Base-by-base conservation (phyloP, 306 rosid genomes). In the Amphicarpaea edgeworthii region DNA sequence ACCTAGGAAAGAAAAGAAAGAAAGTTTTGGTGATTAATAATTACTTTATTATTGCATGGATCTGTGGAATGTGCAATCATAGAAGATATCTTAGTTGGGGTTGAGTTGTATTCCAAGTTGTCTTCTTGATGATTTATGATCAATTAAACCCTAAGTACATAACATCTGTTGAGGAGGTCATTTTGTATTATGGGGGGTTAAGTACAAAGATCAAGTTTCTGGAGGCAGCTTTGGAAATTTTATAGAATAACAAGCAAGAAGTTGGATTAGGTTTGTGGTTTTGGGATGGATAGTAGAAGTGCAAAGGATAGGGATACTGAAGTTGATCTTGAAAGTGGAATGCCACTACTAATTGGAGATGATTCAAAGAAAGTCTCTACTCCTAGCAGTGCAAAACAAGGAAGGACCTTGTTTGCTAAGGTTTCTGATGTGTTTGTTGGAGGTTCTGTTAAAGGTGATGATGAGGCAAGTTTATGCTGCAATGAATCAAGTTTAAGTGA, bases 291-390 rank as follows among this genome's bases (percentile, higher is more conserved):
- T 83, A 80, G 42, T 37, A 58, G 2, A 68, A 79, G 49, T 51
- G 26, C 28, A 43, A 79, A 50, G 50, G 89, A 85, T 41, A 76
- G 60, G 20, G 87, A 81, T 76, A 12, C 37, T 59, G 86, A 82
- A 70, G 80, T 86, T 58, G 97, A 92, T 88, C 82, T 92, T 53
- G 97, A 92, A 81, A 88, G 88, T 57, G 96, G 91, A 28, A 68
- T 82, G 61, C 76, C 81, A 49, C 77, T 76, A 49, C 77, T 76
- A 20, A 77, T 73, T 30, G 89, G 83, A 72, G 90, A 89, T 19
- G 86, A 90, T 78, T 83, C 83, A 15, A 83, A 76, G 68, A 75
- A 81, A 49, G 77, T 41, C 37, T 68, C 85, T 80, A 41, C 53
- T 60, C 76, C 74, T 3, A 60, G 83, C 73, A 23, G 68, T 41